Percentiles rank a stretch among this genome's conserved stretches.
Conservation (phyloP, 2,329 filamentous ascomycete genomes). For the Hypomyces rosellus region DNA sequence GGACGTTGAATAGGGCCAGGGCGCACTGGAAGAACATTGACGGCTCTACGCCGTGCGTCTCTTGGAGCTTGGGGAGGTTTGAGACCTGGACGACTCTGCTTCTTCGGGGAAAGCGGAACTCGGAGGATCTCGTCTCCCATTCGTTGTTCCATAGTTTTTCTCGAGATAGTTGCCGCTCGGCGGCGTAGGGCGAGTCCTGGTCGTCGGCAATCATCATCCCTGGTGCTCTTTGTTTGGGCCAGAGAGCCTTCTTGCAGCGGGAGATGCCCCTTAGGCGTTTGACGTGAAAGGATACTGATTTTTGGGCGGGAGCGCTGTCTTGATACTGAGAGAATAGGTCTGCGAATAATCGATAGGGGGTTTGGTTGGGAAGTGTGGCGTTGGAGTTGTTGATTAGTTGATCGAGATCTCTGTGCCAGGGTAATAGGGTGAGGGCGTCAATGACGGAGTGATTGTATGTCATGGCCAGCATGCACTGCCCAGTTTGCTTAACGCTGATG, state of each 20-base stretch:
- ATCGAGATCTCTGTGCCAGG: constrained; percentile 29
- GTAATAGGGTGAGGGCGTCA: constrained; percentile 28
- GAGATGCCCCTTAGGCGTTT: constrained; percentile 29
- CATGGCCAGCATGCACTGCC: constrained; percentile 19
- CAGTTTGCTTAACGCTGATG: constrained; percentile 15
- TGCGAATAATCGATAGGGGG: constrained; percentile 25
- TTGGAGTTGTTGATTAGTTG: constrained; percentile 20
- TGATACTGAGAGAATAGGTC: constrained; percentile 27
- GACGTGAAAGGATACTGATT: constrained; percentile 25
- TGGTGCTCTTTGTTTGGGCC: constrained; percentile 27
- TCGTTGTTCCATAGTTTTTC: constrained; percentile 23
- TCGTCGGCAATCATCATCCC: constrained; percentile 30
- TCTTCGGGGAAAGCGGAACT: constrained; percentile 26
- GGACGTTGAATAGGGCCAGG: constrained; percentile 27
- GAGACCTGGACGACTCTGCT: constrained; percentile 24
- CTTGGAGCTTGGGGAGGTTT: constrained; percentile 17
- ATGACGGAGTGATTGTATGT: constrained; percentile 31
- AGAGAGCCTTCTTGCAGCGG: constrained; percentile 23
- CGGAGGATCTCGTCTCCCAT: constrained; percentile 19
- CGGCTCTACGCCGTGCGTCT: constrained; percentile 18
- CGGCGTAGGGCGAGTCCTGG: constrained; percentile 11
- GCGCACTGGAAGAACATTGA: constrained; percentile 27
- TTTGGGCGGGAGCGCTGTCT: constrained; percentile 21
- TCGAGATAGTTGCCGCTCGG: constrained; percentile 18
- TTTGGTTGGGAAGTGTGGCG: constrained; percentile 15